phyloP scores from a whole-genome alignment of 768 basidiomycete genomes.

The Saitozyma sp. region DNA sequence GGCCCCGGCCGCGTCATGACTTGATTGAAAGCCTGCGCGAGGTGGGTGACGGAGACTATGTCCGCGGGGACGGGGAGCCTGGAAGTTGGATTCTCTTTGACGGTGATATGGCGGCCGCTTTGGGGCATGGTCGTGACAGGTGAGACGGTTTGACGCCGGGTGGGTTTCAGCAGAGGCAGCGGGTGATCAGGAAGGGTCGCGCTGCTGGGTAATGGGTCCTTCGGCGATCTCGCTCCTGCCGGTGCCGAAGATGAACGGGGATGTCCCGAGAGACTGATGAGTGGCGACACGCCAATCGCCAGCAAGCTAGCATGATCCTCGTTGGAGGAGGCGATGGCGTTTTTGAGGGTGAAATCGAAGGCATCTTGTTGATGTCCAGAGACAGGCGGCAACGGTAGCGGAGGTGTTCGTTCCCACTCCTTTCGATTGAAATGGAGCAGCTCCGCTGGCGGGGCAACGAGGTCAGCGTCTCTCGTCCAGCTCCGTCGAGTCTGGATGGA shows the following conservation, averaged over 20 bases:
- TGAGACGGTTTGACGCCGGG: slow-evolving; percentile 5
- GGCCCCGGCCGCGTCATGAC: background rate
- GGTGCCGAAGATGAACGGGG: slow-evolving; percentile 19
- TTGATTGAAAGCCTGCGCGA: background rate
- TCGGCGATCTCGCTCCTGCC: slow-evolving; percentile 8
- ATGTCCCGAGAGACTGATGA: slow-evolving; percentile 6
- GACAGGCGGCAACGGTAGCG: slow-evolving; percentile 3
- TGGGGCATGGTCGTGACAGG: slow-evolving; percentile 2
- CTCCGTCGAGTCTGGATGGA: slow-evolving; percentile 20
- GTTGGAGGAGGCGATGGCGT: slow-evolving; percentile 1
- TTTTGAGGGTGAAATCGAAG: background rate
- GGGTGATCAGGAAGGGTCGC: too few relatives aligned
- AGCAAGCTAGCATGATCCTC: slow-evolving; percentile 1
- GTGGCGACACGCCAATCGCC: slow-evolving; percentile 4
- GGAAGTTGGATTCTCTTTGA: background rate
- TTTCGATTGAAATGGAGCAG: slow-evolving; percentile 13
- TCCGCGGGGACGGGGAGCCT: background rate
- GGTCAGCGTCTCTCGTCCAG: background rate
- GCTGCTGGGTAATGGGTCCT: background rate
- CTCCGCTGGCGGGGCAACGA: background rate
- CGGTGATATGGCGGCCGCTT: background rate
- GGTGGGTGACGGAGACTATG: background rate
- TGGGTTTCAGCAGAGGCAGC: background rate
- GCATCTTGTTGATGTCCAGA: slow-evolving; percentile 6
- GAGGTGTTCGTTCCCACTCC: slow-evolving; percentile 10